These are phyloP conservation scores for Irpex rosettiformis DNA, from an alignment of 1,284 basidiomycete species.

Conservation along the genomic window DNA sequence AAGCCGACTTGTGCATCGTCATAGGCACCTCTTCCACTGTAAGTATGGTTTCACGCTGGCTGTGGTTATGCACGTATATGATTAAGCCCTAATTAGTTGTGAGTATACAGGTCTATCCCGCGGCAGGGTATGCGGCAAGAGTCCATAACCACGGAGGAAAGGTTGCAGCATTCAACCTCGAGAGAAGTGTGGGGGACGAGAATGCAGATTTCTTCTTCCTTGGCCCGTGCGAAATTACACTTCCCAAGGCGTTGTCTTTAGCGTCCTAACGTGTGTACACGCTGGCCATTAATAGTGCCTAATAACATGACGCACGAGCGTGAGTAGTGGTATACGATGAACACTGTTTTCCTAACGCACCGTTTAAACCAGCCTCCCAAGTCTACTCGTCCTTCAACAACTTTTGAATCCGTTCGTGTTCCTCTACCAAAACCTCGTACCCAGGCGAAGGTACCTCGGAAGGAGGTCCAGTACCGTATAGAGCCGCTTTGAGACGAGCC, in stretches of 20 bases:
- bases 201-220: slow-evolving; percentile 47
- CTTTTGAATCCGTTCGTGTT: slow-evolving; percentile 29
- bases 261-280: background rate
- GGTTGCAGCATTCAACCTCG: slow-evolving; percentile 62
- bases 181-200: slow-evolving; percentile 39
- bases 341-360: no score
- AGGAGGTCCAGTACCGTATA: slow-evolving; percentile 52
- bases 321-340: no score
- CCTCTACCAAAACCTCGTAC: slow-evolving; percentile 53
- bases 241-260: slow-evolving; percentile 34
- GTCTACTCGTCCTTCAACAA: slow-evolving; percentile 5
- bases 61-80: background rate
- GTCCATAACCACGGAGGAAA: slow-evolving; percentile 39
- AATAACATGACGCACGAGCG: background rate
- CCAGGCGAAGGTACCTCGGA: slow-evolving; percentile 39
- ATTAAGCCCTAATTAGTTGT: background rate
- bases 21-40: slow-evolving; percentile 64
- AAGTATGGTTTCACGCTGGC: slow-evolving; percentile 17
- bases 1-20: slow-evolving; percentile 58
- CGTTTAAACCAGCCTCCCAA: background rate
- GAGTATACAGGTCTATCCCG: slow-evolving; percentile 40
- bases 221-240: slow-evolving; percentile 41
- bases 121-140: slow-evolving; percentile 37
- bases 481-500: slow-evolving; percentile 47
- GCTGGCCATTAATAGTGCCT: background rate